phyloP scores from a whole-genome alignment of 2,329 filamentous ascomycete species.

The Thelonectria discophora region DNA sequence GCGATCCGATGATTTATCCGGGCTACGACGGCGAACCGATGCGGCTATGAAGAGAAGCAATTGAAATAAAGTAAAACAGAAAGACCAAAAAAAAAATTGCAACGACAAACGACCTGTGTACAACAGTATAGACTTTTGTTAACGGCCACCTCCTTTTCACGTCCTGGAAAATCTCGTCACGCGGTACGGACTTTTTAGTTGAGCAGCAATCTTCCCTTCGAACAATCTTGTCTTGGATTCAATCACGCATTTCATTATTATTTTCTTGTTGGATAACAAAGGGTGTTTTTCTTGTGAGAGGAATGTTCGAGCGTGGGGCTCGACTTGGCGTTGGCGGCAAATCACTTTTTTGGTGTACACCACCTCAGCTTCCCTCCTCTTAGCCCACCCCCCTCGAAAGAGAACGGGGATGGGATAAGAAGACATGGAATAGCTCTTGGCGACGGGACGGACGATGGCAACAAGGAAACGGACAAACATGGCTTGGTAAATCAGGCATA shows the following conservation, averaged over 20 bases:
- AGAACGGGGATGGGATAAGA: neutral
- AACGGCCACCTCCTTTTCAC: slow-evolving; percentile 37
- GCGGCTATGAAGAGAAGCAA: slow-evolving; percentile 44
- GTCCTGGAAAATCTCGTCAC: slow-evolving; percentile 33
- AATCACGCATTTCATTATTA: neutral
- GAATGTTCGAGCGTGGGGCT: slow-evolving; percentile 23
- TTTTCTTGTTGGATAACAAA: slow-evolving; percentile 9
- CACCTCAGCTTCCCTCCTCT: no score
- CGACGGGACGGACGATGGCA: slow-evolving; percentile 8
- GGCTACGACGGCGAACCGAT: slow-evolving; percentile 59
- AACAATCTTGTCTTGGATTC: slow-evolving; percentile 17
- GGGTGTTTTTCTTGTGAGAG: slow-evolving; percentile 16
- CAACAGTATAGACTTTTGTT: slow-evolving; percentile 36
- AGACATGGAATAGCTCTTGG: no score
- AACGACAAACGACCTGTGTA: slow-evolving; percentile 6
- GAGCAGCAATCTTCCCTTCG: slow-evolving; percentile 16
- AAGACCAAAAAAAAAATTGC: slow-evolving; percentile 8
- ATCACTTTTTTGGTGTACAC: no score
- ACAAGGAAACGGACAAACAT: slow-evolving; percentile 4
- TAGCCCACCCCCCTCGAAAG: neutral
- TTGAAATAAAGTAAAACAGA: neutral
- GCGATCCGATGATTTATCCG: slow-evolving; percentile 67
- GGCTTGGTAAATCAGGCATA: slow-evolving; percentile 18
- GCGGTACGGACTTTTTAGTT: slow-evolving; percentile 37
- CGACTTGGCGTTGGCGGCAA: slow-evolving; percentile 26